Evolutionary conservation across 805 yeast species (phyloP), one percentile per base, ranked within the genome.

Genomic region (Saccharomycopsis microspora): DNA sequence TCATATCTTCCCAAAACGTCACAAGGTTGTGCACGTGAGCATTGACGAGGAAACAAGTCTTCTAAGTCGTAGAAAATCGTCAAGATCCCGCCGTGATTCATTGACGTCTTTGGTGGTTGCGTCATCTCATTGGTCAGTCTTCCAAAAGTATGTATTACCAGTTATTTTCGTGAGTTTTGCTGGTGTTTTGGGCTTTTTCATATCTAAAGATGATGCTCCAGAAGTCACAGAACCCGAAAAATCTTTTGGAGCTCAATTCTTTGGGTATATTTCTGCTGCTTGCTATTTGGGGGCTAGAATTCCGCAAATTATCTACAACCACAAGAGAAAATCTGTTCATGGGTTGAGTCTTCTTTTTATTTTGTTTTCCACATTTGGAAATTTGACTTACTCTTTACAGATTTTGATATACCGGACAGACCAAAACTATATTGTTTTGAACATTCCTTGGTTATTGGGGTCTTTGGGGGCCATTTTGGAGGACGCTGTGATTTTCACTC

Each of bases 301-400:
- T 32, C 98, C 98, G 0, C 98, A 90, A 64, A 83, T 90, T 46
- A 66, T 75, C 49, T 94, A 85, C 59, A 90, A 90, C 64, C 76
- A 80, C 61, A 68, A 68, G 42, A 75, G 95, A 54, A 78, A 80
- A 57, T 83, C 95, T 4, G 88, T 88, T 47, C 74, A 77, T 48
- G 97, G 97, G 1, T 80, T 93, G 56, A 82, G 96, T 48, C 75
- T 90, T 53, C 74, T 86, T 45, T 85, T 84, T 64, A 83, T 84
- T 65, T 63, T 84, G 54, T 78, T 83, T 54, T 81, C 89, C 32
- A 74, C 83, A 6, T 65, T 82, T 56, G 94, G 93, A 19, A 84
- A 84, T 60, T 58, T 83, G 53, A 80, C 90, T 4, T 85, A 82
- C 57, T 85, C 88, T 28, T 74, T 78, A 43, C 88, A 83, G 59